Base-by-base conservation (phyloP, 208 protist genomes). In the Perkinsela sp. region DNA sequence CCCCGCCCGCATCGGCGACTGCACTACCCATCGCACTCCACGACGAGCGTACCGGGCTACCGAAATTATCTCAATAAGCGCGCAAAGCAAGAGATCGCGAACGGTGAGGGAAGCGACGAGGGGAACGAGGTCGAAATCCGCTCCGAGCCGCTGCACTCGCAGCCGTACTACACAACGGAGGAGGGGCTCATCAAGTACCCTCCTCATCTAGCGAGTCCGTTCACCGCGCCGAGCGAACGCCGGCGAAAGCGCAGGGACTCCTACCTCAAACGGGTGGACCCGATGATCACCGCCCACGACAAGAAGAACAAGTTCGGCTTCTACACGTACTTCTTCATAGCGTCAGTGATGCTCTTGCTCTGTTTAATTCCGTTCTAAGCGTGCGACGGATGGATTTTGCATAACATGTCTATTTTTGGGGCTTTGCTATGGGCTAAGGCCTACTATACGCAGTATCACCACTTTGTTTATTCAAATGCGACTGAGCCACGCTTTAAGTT, bases 351-450 rank as follows among this genome's bases (percentile, higher is more conserved):
- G 6, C 22, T 57, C 13, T 22, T 57, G 6, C 40, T 57, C 13
- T 57, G 40, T 57, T 57, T 57, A 22, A 57, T 57, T 57, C 40
- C 40, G 40, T 57, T 57, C 22, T 57, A 57, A n/a, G n/a, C n/a
- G n/a, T n/a, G n/a, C n/a, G n/a, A n/a, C n/a, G n/a, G n/a, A n/a
- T n/a, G n/a, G n/a, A n/a, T n/a, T n/a, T n/a, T n/a, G n/a, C n/a
- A n/a, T n/a, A n/a, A n/a, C n/a, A n/a, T n/a, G n/a, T n/a, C n/a
- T n/a, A n/a, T n/a, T n/a, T n/a, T n/a, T n/a, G n/a, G n/a, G n/a
- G n/a, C n/a, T n/a, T n/a, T n/a, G n/a, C n/a, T n/a, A n/a, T n/a
- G n/a, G n/a, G n/a, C n/a, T n/a, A n/a, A n/a, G n/a, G n/a, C n/a
- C n/a, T n/a, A n/a, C n/a, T n/a, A n/a, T n/a, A n/a, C n/a, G n/a